Base-by-base conservation (phyloP, 306 rosid species). In the Prinsepia uniflora region DNA sequence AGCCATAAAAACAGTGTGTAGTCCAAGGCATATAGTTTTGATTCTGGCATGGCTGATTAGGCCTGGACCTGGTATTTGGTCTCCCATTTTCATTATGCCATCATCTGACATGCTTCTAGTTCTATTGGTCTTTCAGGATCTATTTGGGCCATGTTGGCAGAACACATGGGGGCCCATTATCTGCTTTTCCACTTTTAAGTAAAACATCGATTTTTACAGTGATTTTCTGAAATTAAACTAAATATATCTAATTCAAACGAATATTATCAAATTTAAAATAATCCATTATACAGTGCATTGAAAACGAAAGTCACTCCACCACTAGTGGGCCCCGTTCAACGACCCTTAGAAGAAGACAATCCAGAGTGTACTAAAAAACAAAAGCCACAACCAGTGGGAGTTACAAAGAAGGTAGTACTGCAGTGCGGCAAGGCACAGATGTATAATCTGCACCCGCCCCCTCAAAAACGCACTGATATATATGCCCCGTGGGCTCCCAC, bases 401-500 rank as follows among this genome's bases (percentile, higher is more conserved):
- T 36, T 10, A 64, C 54, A 64, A 43, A 56, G 20, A 55, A 15
- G 47, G 46, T 60, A 62, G 19, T 20, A 7, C 20, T 67, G 22
- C n/a, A 45, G 13, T 67, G 65, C 47, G 6, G 42, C 15, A n/a
- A 2, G 64, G n/a, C 55, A 41, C 70, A 52, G 14, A 24, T 53
- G 42, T 22, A 54, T 53, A 68, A 45, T 30, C 54, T 73, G 75
- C 41, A 63, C 46, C 54, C 45, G 34, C 46, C 52, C 41, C 54
- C 9, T 53, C 12, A 53, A 24, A 10, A 40, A 40, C 24, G 12
- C 67, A 11, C 17, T 5, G 43, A 63, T 36, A 39, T 76, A 63
- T 36, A 39, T 76, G 59, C 68, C 11, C 71, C 14, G 46, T 67
- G 75, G 76, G 72, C 54, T 62, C 75, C 64, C 64, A 12, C 14